Percentiles rank a stretch among this genome's conserved stretches.
phyloP scores from a whole-genome alignment of 2,329 filamentous ascomycete species.

The Fusarium kyushuense region DNA sequence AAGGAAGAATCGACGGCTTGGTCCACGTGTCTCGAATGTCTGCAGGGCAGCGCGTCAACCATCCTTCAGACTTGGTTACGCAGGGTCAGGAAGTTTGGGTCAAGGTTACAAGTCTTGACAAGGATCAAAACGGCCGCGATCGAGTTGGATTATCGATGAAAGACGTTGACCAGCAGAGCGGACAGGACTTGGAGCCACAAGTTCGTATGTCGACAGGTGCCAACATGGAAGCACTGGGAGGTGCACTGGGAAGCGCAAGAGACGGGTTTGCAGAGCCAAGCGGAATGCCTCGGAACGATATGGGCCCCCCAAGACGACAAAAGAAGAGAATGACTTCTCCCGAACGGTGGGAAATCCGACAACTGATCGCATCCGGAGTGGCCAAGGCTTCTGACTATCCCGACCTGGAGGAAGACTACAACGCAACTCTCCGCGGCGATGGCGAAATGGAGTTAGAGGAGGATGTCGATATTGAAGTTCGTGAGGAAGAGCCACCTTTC shows the following conservation, averaged over 20 bases:
- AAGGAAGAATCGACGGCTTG: constrained; percentile 89
- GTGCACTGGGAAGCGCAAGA: constrained; percentile 57
- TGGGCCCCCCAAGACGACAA: constrained; percentile 65
- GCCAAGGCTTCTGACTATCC: constrained; percentile 94
- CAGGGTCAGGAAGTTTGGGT: constrained; percentile 88
- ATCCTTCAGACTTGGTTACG: constrained; percentile 88
- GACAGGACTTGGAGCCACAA: constrained; percentile 84
- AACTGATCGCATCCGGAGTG: constrained; percentile 94
- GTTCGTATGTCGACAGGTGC: constrained; percentile 86
- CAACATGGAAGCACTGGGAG: constrained; percentile 85
- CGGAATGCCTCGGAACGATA: constrained; percentile 54
- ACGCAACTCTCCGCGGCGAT: constrained; percentile 86
- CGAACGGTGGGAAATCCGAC: constrained; percentile 96
- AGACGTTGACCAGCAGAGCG: constrained; percentile 91
- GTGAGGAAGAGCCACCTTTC: constrained; percentile 96
- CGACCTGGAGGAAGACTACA: constrained; percentile 93
- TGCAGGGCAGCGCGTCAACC: constrained; percentile 86
- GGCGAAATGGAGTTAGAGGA: constrained; percentile 92
- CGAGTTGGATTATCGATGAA: constrained; percentile 95
- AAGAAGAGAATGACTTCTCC: constrained; percentile 97
- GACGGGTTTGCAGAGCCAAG: constrained; percentile 67
- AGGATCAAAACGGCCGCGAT: constrained; percentile 58
- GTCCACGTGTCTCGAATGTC: constrained; percentile 93
- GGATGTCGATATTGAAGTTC: constrained; percentile 96
- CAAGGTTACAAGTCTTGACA: constrained; percentile 88